These are phyloP conservation scores for Corylus heterophylla DNA, from an alignment of 306 rosid species.

Conservation along the genomic window DNA sequence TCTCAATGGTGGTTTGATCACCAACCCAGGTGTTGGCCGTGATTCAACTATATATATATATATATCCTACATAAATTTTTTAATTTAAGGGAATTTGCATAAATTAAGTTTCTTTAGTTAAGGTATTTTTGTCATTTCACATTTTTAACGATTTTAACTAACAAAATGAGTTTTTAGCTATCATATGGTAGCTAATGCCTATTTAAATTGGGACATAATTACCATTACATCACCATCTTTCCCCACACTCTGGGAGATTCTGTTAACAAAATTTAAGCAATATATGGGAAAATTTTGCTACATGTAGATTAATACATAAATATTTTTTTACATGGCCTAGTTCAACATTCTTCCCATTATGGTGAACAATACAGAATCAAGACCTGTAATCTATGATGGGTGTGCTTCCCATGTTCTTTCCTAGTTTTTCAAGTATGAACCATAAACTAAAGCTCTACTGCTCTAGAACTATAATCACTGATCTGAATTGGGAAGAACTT, in stretches of 20 bases:
- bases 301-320: constrained; percentile 35
- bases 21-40: too few relatives aligned
- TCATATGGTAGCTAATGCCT: too few relatives aligned
- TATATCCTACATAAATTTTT: too few relatives aligned
- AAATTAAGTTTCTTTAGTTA: too few relatives aligned
- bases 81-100: too few relatives aligned
- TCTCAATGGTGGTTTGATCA: too few relatives aligned
- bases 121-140: too few relatives aligned
- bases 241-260: neutral
- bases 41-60: too few relatives aligned
- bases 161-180: neutral
- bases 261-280: neutral
- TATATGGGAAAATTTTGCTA: constrained; percentile 33
- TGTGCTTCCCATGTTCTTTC: constrained; percentile 30
- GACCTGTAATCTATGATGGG: constrained; percentile 27
- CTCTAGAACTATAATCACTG: constrained; percentile 40
- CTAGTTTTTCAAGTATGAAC: constrained; percentile 32
- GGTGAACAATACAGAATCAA: constrained; percentile 7
- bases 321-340: constrained; percentile 40
- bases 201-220: neutral
- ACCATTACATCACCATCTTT: neutral
- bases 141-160: neutral
- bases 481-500: constrained; percentile 33
- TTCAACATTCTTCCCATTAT: constrained; percentile 30
- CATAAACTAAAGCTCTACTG: constrained; percentile 31